Evolutionary conservation across 768 basidiomycete species (phyloP).

Genomic region (Leccinum disarticulatum): DNA sequence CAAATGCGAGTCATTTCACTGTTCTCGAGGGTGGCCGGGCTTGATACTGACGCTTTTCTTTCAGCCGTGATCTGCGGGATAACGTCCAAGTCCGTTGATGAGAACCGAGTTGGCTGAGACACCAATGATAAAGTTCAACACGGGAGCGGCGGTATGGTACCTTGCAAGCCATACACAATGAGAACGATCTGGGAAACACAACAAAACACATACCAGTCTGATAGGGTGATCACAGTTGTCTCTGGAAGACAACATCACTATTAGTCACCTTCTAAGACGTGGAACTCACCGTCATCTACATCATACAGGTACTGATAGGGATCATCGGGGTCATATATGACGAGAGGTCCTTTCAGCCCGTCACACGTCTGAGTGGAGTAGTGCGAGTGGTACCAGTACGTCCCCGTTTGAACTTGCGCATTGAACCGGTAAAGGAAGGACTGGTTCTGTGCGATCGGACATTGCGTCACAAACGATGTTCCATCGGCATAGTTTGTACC

Average conservation of each 20-base stretch:
- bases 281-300: conserved; percentile 41
- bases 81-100: conserved; percentile 34
- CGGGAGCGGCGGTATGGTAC: conserved; percentile 24
- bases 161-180: conserved; percentile 4
- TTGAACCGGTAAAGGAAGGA: conserved; percentile 26
- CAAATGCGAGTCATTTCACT: too few species aligned
- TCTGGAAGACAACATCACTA: conserved; percentile 14
- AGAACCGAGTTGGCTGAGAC: conserved; percentile 24
- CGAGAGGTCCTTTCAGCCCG: conserved; percentile 38
- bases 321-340: conserved; percentile 44
- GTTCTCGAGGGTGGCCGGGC: too few species aligned
- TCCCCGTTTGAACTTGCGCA: conserved; percentile 24
- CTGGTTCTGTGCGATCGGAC: conserved; percentile 27
- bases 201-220: conserved; percentile 23
- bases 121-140: conserved; percentile 20
- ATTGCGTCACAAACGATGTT: conserved; percentile 36
- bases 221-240: conserved; percentile 24
- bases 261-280: neutral
- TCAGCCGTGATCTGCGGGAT: too few species aligned
- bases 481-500: conserved; percentile 48
- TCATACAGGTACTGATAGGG: conserved; percentile 41
- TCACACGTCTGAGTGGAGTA: conserved; percentile 41
- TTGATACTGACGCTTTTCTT: too few species aligned
- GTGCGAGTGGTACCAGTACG: conserved; percentile 39
- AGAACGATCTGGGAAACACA: neutral